A percentile compares a stretch with the other conserved stretches of the same genome.
Conservation (phyloP, 2,329 filamentous ascomycete genomes). For the Ceratocystis eucalypticola region DNA sequence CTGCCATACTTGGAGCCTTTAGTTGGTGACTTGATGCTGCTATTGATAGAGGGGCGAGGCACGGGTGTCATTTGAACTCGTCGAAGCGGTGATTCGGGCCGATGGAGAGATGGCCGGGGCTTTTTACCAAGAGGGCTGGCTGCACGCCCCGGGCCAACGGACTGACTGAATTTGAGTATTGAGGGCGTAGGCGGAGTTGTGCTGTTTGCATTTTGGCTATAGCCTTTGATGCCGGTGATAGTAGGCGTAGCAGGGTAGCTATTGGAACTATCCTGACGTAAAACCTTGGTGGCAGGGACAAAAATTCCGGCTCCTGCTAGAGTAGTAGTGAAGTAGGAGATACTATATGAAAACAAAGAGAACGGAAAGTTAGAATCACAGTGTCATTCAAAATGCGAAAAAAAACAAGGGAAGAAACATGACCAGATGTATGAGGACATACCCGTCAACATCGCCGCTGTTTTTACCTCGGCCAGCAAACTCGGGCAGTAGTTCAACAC, state of each 20-base stretch:
- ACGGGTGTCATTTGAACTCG: conserved; percentile 48
- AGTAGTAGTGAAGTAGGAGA: conserved; percentile 69
- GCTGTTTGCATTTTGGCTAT: conserved; percentile 44
- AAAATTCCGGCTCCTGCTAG: conserved; percentile 82
- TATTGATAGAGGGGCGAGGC: conserved; percentile 42
- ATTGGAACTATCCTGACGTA: conserved; percentile 48
- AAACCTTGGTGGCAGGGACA: conserved; percentile 69
- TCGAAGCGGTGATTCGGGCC: conserved; percentile 74
- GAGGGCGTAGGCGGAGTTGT: conserved; percentile 52
- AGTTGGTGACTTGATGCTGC: conserved; percentile 31
- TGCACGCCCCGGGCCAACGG: conserved; percentile 61
- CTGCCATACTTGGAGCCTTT: conserved; percentile 42
- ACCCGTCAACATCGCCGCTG: conserved; percentile 91
- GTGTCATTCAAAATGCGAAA: neutral
- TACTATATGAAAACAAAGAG: conserved; percentile 27
- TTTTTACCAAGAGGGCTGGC: conserved; percentile 53
- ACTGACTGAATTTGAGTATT: conserved; percentile 74
- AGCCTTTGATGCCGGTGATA: conserved; percentile 39
- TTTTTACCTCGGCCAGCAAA: conserved; percentile 84
- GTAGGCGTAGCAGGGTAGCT: conserved; percentile 53
- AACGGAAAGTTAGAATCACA: neutral
- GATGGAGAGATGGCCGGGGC: conserved; percentile 62
- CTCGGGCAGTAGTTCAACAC: conserved; percentile 73
- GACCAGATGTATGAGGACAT: conserved; percentile 26
- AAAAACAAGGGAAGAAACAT: conserved; percentile 7